These are phyloP conservation scores for Penicillium sp. DNA, from an alignment of 2,329 filamentous ascomycete species.

Conservation along the genomic window DNA sequence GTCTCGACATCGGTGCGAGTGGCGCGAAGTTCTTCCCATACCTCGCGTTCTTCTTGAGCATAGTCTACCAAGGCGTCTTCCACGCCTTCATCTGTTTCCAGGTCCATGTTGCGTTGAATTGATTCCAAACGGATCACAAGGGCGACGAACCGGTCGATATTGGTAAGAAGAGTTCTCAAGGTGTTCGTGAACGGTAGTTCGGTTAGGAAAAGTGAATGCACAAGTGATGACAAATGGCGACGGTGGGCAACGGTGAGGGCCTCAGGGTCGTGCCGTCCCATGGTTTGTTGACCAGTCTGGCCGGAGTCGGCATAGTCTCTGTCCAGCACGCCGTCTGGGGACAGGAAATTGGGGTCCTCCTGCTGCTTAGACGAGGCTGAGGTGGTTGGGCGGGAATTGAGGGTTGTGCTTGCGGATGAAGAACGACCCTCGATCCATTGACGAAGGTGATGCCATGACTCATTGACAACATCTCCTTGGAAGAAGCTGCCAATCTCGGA, in stretches of 20 bases:
- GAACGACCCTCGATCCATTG: slow-evolving; percentile 61
- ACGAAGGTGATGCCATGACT: slow-evolving; percentile 75
- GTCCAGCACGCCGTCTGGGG: slow-evolving; percentile 3
- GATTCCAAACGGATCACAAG: slow-evolving; percentile 70
- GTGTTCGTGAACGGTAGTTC: slow-evolving; percentile 40
- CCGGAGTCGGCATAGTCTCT: slow-evolving; percentile 15
- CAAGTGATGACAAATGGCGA: slow-evolving; percentile 66
- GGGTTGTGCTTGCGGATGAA: slow-evolving; percentile 22
- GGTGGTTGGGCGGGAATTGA: slow-evolving; percentile 40
- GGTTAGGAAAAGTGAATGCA: slow-evolving; percentile 44
- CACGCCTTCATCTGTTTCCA: slow-evolving; percentile 77
- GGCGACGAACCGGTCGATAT: slow-evolving; percentile 77
- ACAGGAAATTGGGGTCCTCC: slow-evolving; percentile 6
- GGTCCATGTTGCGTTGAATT: slow-evolving; percentile 73
- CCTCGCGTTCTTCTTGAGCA: slow-evolving; percentile 66
- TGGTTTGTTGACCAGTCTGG: slow-evolving; percentile 17
- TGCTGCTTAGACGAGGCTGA: slow-evolving; percentile 30
- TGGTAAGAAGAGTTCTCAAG: slow-evolving; percentile 38
- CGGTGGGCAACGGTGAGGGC: slow-evolving; percentile 75
- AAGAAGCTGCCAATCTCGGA: slow-evolving; percentile 84
- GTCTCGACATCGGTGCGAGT: slow-evolving; percentile 63
- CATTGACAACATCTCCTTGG: slow-evolving; percentile 80
- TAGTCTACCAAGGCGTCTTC: slow-evolving; percentile 71
- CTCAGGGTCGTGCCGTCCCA: slow-evolving; percentile 70
- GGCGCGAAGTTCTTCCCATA: slow-evolving; percentile 60